Percentiles rank a stretch among this genome's conserved stretches.
Evolutionary conservation across 2,329 filamentous ascomycete species (phyloP).

Genomic region (Monilinia laxa): DNA sequence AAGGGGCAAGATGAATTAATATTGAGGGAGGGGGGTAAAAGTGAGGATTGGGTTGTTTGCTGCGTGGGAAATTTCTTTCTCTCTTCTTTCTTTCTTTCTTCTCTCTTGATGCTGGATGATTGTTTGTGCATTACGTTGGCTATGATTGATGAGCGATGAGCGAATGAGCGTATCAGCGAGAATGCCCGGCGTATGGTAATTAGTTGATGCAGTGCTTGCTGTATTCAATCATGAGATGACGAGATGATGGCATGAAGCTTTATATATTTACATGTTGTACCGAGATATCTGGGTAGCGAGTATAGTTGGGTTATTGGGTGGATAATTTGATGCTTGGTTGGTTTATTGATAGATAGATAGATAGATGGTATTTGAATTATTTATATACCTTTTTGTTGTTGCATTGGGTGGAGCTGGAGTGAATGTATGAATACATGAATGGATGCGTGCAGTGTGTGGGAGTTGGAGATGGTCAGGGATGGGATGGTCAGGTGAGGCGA

Average conservation of each 20-base stretch:
- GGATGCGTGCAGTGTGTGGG: too few relatives aligned
- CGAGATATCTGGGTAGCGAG: too few relatives aligned
- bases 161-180: constrained; percentile 10
- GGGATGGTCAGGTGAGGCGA: too few relatives aligned
- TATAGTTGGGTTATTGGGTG: not conserved
- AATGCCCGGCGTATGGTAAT: constrained; percentile 9
- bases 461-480: too few relatives aligned
- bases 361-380: too few relatives aligned
- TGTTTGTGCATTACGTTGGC: not conserved
- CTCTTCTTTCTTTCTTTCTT: not conserved
- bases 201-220: not conserved
- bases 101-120: not conserved
- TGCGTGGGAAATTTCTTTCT: not conserved
- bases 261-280: not conserved
- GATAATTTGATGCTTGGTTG: not conserved
- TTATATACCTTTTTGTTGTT: too few relatives aligned
- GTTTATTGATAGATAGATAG: not conserved
- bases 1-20: constrained; percentile 11
- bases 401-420: too few relatives aligned
- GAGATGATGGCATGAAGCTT: constrained; percentile 1
- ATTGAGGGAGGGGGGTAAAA: too few relatives aligned
- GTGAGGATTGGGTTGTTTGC: too few relatives aligned
- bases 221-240: constrained; percentile 12
- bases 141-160: constrained; percentile 13
- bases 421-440: too few relatives aligned